Evolutionary conservation across 495 filamentous ascomycete species (phyloP).

Genomic region (Neurospora tetrasperma): DNA sequence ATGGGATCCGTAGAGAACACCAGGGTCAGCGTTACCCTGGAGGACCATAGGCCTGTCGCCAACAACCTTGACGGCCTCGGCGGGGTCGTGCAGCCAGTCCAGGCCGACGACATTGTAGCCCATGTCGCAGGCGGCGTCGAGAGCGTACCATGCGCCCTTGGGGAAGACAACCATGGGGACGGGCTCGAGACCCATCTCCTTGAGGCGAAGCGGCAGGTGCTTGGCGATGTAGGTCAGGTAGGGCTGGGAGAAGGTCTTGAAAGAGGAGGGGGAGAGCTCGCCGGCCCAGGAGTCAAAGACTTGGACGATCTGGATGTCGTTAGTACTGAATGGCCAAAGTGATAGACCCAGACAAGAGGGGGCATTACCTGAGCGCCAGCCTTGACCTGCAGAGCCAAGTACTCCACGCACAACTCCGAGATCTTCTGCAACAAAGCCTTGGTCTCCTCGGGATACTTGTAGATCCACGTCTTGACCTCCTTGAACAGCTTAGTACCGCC

Average conservation of each 20-base stretch:
- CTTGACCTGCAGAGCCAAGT: constrained; percentile 81
- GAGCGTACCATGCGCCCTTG: constrained; percentile 97
- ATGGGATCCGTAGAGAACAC: constrained; percentile 76
- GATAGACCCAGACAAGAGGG: too few relatives aligned
- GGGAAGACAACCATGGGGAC: constrained; percentile 99
- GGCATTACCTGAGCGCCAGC: constrained; percentile 67
- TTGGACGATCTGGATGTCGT: constrained; percentile 58
- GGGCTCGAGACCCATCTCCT: constrained; percentile 58
- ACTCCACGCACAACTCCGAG: constrained; percentile 83
- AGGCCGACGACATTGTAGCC: constrained; percentile 90
- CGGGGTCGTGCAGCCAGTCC: constrained; percentile 90
- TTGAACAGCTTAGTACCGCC: constrained; percentile 90
- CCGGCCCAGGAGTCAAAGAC: constrained; percentile 99
- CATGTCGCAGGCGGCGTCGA: constrained; percentile 75
- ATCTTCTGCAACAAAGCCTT: constrained; percentile 82
- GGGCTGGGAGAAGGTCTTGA: constrained; percentile 74
- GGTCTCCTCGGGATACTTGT: constrained; percentile 71
- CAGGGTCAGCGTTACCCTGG: constrained; percentile 94
- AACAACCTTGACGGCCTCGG: constrained; percentile 68
- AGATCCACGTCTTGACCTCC: constrained; percentile 89
- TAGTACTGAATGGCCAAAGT: neutral
- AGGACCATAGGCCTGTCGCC: constrained; percentile 60
- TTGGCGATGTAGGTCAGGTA: constrained; percentile 76
- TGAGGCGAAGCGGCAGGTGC: constrained; percentile 59
- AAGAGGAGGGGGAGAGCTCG: constrained; percentile 68